Evolutionary conservation across 208 protist species (phyloP).

Genomic region (Zelonia costaricensis): DNA sequence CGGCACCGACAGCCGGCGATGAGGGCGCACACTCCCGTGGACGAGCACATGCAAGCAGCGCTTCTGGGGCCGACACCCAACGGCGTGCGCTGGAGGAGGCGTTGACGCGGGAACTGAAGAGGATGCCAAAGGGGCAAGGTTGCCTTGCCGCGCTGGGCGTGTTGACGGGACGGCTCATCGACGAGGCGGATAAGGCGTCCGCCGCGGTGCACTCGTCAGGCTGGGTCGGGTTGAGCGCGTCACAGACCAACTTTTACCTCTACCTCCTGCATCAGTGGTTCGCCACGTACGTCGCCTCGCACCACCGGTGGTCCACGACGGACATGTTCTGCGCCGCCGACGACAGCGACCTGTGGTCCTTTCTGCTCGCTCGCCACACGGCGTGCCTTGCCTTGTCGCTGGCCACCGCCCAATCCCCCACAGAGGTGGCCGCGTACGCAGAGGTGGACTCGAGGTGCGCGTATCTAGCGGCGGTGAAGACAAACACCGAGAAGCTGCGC

Average conservation of each 20-base stretch:
- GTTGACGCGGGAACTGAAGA: slow-evolving; percentile 3
- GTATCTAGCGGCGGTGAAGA: slow-evolving; percentile 2
- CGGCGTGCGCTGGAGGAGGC: slow-evolving; percentile 9
- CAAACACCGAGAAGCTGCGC: slow-evolving; percentile 32
- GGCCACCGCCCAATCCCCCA: background rate
- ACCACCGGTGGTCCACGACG: slow-evolving; percentile 42
- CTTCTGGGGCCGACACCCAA: no score
- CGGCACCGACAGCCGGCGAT: background rate
- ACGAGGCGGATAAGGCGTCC: slow-evolving; percentile 18
- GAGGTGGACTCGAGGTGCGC: background rate
- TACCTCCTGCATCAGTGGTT: slow-evolving; percentile 68
- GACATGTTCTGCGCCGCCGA: slow-evolving; percentile 31
- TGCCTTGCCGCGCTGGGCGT: slow-evolving; percentile 16
- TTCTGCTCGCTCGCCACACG: slow-evolving; percentile 69
- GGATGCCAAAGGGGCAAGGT: slow-evolving; percentile 6
- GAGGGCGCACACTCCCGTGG: background rate
- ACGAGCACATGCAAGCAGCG: background rate
- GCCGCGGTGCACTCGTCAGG: slow-evolving; percentile 23
- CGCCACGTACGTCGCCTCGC: slow-evolving; percentile 37
- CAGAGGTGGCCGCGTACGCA: background rate
- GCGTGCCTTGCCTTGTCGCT: slow-evolving; percentile 61
- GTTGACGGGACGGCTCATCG: slow-evolving; percentile 14
- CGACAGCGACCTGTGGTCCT: slow-evolving; percentile 64
- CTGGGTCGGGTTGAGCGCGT: slow-evolving; percentile 36
- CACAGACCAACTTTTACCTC: slow-evolving; percentile 57